Base-by-base conservation (phyloP, 345 rosid species). In the Bruguiera parviflora region DNA sequence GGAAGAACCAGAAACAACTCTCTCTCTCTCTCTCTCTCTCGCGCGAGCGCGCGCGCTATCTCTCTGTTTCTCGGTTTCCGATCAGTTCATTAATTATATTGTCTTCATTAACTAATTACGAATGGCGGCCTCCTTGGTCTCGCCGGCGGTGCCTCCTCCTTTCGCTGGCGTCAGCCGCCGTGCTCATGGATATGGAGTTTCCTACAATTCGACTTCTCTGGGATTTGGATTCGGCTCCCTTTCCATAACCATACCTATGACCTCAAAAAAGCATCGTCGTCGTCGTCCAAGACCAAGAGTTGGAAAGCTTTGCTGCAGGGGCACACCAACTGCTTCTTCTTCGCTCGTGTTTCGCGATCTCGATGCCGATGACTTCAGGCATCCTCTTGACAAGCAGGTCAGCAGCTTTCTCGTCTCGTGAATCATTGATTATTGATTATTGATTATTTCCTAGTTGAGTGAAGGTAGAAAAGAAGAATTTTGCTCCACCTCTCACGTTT, bases 311-410 rank as follows among this genome's bases (percentile, higher is more conserved):
- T 70, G 76, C 85, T 43, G 73, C 59, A 80, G 88, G 84, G 92
- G 87, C 28, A 79, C 87, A 16, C 32, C 56, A n/a, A 6, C 68
- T 53, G 56, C 68, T 61, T 71, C 90, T 67, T 56, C 59, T 56
- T 56, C 31, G 25, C 19, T 86, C 49, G 84, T 86, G 74, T 88
- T 95, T 74, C 89, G 89, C 53, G 81, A 89, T 61, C 98, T 94
- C 58, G 97, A 94, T 58, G 97, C 97, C 25, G 98, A 94, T 83
- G 98, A 91, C 81, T 91, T 94, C 60, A 82, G 97, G 18, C 98
- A 91, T 74, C 96, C 96, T 72, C 84, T 91, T 2, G 97, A 95
- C 77, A 88, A 88, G 58, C 97, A 95, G 99, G 99, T 94, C 18
- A 11, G 27, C 7, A 10, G 8, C 66, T 49, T 43, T 5, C 0